Base-by-base conservation (phyloP, 495 filamentous ascomycete species). In the Aspergillus coremiiformis region DNA sequence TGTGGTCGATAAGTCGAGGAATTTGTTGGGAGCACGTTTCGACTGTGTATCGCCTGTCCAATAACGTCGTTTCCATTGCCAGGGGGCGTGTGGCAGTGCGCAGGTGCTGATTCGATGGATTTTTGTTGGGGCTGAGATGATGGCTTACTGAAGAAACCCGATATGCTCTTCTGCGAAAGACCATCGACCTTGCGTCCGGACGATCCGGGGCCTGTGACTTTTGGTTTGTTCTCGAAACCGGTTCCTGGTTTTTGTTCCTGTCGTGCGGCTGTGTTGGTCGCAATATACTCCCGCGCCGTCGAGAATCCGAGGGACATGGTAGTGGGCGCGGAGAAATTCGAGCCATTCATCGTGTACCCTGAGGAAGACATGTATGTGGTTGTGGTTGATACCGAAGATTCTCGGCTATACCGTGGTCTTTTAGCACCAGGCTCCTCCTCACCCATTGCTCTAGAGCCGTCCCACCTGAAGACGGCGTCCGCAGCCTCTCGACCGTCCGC, bases 401-500 rank as follows among this genome's bases (percentile, higher is more conserved):
- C 55, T 42, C 51, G 53, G 24, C 69, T 64, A 33, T 59, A 54
- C 14, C 68, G 65, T 30, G 68, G 68, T 55, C 69, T 61, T 55
- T 74, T 74, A 35, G 61, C 57, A 45, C 48, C 53, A 3, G 62
- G 66, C 44, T 58, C 65, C 29, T 52, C 61, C 49, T 15, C 32
- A 1, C 59, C 51, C 22, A 33, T 52, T 17, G 44, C 54, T 22
- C 58, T 51, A 22, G 64, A 61, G 43, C 56, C 60, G 43, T 70
- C 60, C 73, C 75, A 67, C 56, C 55, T 59, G 29, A 58, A 57
- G 43, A 67, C 53, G 45, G 69, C 61, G 49, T 76, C 70, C 12
- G 64, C 54, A 19, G 68, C 62, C 48, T 79, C 73, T 41, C 78
- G 74, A 22, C 84, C 83, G 41, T 77, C 77, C 1, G 80, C 56